Evolutionary conservation across 768 basidiomycete species (phyloP).

Genomic region (Paxillus involutus): DNA sequence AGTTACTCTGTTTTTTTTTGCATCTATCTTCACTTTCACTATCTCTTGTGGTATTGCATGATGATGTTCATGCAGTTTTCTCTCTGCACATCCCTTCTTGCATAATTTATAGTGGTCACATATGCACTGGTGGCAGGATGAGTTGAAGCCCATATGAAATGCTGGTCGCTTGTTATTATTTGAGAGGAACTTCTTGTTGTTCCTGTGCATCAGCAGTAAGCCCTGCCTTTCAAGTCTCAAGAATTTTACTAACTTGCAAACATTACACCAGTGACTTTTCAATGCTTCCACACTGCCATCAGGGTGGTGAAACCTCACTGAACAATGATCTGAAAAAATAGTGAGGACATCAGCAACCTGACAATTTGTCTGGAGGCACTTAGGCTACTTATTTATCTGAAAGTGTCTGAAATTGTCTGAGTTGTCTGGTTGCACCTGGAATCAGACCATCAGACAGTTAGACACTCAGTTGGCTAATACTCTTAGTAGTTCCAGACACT

Average conservation of each 20-base stretch:
- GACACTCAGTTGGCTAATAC: too few relatives aligned
- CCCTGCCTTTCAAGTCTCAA: background rate
- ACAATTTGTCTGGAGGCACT: too few relatives aligned
- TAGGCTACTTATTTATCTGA: too few relatives aligned
- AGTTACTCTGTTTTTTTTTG: background rate
- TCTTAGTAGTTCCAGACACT: too few relatives aligned
- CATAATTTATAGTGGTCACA: conserved; percentile 1
- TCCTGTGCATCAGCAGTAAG: background rate
- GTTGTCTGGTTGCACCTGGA: too few relatives aligned
- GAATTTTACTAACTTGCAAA: background rate
- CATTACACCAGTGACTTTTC: conserved; percentile 3
- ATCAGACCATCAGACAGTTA: too few relatives aligned
- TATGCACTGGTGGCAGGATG: conserved; percentile 1
- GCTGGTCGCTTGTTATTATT: background rate
- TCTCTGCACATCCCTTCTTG: background rate
- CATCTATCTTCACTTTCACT: background rate
- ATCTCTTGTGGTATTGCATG: background rate
- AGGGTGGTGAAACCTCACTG: background rate
- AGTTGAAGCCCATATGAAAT: conserved; percentile 4
- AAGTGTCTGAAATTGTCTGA: too few relatives aligned
- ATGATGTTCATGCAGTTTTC: background rate
- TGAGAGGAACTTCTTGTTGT: background rate
- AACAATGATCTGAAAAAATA: background rate
- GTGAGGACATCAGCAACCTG: too few relatives aligned
- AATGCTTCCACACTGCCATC: background rate